phyloP scores from a whole-genome alignment of 2,329 filamentous ascomycete genomes.

The Rhytidhysteron rufulum region DNA sequence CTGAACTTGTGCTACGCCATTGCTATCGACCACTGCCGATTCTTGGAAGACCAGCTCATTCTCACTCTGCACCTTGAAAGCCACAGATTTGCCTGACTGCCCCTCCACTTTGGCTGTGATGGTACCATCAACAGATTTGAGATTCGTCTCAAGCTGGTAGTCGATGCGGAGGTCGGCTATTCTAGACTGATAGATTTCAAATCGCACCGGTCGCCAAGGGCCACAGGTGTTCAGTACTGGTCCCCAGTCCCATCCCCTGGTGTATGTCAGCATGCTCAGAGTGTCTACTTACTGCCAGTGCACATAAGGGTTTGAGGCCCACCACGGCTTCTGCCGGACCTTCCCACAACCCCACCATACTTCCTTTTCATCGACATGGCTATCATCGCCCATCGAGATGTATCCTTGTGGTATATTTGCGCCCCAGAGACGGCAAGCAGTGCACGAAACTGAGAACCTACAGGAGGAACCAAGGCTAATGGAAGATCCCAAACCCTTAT shows the following conservation, averaged over 20 bases:
- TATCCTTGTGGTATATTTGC: too few relatives aligned
- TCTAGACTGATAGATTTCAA: conserved; percentile 67
- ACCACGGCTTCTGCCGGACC: too few relatives aligned
- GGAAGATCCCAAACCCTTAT: too few relatives aligned
- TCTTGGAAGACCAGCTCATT: conserved; percentile 37
- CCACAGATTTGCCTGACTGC: conserved; percentile 28
- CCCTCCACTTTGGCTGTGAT: conserved; percentile 51
- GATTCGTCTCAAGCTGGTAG: conserved; percentile 55
- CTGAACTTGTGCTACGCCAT: conserved; percentile 37
- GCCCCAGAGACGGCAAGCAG: too few relatives aligned
- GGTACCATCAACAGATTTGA: conserved; percentile 56
- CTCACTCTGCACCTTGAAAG: conserved; percentile 33
- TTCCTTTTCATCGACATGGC: too few relatives aligned
- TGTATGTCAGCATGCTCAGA: conserved; percentile 11
- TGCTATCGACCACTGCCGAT: conserved; percentile 26
- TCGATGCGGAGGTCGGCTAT: conserved; percentile 64
- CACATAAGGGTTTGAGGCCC: too few relatives aligned
- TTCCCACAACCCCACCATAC: too few relatives aligned
- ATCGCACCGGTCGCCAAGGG: conserved; percentile 65
- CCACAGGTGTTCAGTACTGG: conserved; percentile 47
- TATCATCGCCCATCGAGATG: too few relatives aligned
- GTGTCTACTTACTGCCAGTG: too few relatives aligned
- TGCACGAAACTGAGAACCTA: too few relatives aligned
- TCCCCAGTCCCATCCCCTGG: conserved; percentile 49
- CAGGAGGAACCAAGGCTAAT: too few relatives aligned